Evolutionary conservation across 192 early-diverging fungal species (phyloP), one percentile per base, ranked within the genome.

Genomic region (Chytriomyces confervae): DNA sequence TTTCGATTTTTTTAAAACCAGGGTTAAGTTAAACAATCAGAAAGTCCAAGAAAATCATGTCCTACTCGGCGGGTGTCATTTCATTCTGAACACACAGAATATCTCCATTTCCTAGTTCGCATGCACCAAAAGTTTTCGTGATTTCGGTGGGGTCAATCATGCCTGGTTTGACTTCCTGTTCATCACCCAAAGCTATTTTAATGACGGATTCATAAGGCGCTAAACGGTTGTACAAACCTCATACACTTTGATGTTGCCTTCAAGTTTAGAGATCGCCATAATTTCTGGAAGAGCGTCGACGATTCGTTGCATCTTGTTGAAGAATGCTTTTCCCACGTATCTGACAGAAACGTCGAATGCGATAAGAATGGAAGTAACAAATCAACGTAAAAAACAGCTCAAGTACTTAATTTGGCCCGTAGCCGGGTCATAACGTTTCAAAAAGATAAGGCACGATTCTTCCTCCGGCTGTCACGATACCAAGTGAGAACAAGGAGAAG

Each of bases 91-190:
- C 89, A 74, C 89, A 92, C 66, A 99, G 87, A 70, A 99, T 98
- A 78, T 99, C 97, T 47, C 97, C 97, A 69, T 92, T 92, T 81
- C 95, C 92, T 63, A 99, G 91, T 81, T 99, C 97, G n/a, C 92
- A 89, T 27, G 81, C 66, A 2, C 62, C 51, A 80, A 96, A 96
- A 1, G 94, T 92, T 36, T 68, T 27, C 48, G 86, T 82, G 13
- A 79, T 48, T 65, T 94, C 90, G 84, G 93, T 89, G 10, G 76
- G 36, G 57, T 98, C 96, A 63, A 99, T 94, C 92, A 97, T 91
- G 6, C 84, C 86, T 0, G 97, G 95, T 84, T 98, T 97, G 72
- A 99, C 91, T 83, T 99, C 97, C 86, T 93, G 53, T 94, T 70
- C 84, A 94, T 27, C 93, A 61, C 62, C 79, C 79, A 23, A 97